Percentiles rank a stretch among this genome's conserved stretches.
Conservation (phyloP, 768 basidiomycete genomes). For the Porphyrellus cyaneotinctus region DNA sequence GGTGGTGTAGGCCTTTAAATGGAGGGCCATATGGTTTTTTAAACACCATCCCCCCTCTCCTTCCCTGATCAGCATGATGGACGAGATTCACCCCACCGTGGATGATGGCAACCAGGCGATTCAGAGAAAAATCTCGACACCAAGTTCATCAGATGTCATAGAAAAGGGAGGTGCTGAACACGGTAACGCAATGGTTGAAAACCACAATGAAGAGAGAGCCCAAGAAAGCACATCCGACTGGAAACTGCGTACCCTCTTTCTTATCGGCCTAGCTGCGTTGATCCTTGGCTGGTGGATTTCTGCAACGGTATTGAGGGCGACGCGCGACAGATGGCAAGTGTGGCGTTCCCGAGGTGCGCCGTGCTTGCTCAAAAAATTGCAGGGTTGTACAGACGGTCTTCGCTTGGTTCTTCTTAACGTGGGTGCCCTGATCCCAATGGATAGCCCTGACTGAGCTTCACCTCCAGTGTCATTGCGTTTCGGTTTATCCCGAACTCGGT, state of each 20-base stretch:
- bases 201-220: conserved; percentile 8
- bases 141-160: conserved; percentile 12
- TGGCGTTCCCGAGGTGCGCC: not conserved
- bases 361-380: not conserved
- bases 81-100: conserved; percentile 1
- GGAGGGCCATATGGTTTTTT: conserved; percentile 1
- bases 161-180: conserved; percentile 22
- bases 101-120: conserved; percentile 2
- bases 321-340: conserved; percentile 69
- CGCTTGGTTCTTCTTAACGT: conserved; percentile 81
- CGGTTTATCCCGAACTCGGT: conserved; percentile 75
- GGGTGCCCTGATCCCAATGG: conserved; percentile 23
- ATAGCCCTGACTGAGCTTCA: not conserved
- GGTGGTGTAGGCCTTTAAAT: not conserved
- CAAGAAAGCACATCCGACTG: conserved; percentile 5
- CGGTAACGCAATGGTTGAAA: not conserved
- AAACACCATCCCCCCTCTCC: conserved; percentile 2
- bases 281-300: conserved; percentile 89
- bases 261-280: conserved; percentile 49
- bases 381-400: conserved; percentile 81
- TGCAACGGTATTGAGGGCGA: conserved; percentile 60
- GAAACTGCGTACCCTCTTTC: conserved; percentile 40
- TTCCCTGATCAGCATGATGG: conserved; percentile 16
- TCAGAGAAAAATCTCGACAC: conserved; percentile 21
- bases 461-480: conserved; percentile 67